Base-by-base conservation (phyloP, 768 basidiomycete genomes). In the Suillus clintonianus region DNA sequence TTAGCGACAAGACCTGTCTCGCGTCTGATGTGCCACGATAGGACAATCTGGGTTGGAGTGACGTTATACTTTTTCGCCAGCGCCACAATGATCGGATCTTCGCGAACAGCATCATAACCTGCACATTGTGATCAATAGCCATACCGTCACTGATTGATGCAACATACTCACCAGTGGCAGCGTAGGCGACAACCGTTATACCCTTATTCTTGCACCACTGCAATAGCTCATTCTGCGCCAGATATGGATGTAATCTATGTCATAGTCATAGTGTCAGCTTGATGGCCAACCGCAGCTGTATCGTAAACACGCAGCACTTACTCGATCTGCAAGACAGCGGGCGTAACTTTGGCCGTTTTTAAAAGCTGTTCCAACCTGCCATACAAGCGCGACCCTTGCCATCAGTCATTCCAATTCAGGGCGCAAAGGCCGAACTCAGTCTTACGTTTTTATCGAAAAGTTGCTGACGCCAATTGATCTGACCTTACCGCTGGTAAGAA, bases 21-120 rank as follows among this genome's bases (percentile, higher is more conserved):
- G 7, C 83, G 77, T 70, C 85, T 80, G 7, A 85, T 82, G 14
- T 78, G 81, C 88, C 87, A 89, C 64, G 83, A 80, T n/a, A 88
- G 78, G 3, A 84, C 71, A 9, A 86, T 78, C 67, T 86, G 85
- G 2, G 82, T 83, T 5, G 85, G 72, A 50, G 82, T 76, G 17
- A 68, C 85, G 42, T 81, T 77, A 71, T 84, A 72, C 58, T 78
- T 78, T 22, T 73, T 65, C 1, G 82, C 81, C 10, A 84, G 68
- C 1, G 48, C 60, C 14, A 64, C 58, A 54, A 83, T 62, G 14
- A 67, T 71, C 2, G 73, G 62, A 62, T 83, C 75, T 19, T 74
- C 71, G 55, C 81, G 72, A 48, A 76, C 72, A 9, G 75, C 65
- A 71, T 76, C 65, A 60, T 63, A 63, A 47, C 64, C 64, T 64